phyloP scores from a whole-genome alignment of 2,329 filamentous ascomycete species.

The Escovopsis weberi region DNA sequence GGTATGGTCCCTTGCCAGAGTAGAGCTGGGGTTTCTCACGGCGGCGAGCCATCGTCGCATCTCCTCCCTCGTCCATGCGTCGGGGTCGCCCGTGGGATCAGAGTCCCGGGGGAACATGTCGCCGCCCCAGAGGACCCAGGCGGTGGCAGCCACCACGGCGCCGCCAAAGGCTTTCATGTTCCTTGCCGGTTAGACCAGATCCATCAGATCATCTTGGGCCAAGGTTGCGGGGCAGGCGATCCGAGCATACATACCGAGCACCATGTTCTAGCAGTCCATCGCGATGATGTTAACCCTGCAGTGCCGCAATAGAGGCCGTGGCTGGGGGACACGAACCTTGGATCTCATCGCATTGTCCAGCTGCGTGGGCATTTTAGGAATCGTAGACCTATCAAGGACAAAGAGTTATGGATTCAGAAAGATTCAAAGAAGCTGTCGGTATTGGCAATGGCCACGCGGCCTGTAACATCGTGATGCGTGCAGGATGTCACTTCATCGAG shows the following conservation, averaged over 20 bases:
- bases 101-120: conserved; percentile 64
- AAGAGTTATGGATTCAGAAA: not conserved
- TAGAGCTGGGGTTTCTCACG: conserved; percentile 36
- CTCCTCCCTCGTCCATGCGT: conserved; percentile 65
- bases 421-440: too few species aligned
- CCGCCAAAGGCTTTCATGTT: conserved; percentile 55
- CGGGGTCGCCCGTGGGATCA: conserved; percentile 64
- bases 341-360: conserved; percentile 56
- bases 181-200: not conserved
- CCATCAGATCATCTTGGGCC: not conserved
- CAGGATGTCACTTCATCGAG: too few species aligned
- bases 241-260: conserved; percentile 49
- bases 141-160: conserved; percentile 65
- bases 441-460: too few species aligned
- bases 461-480: too few species aligned
- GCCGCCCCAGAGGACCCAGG: conserved; percentile 73
- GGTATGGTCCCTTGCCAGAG: too few species aligned
- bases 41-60: conserved; percentile 65
- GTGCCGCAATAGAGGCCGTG: not conserved
- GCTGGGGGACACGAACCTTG: conserved; percentile 34
- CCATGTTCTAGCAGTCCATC: conserved; percentile 40
- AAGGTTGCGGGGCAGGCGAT: too few species aligned
- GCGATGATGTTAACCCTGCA: not conserved
- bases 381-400: not conserved
- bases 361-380: conserved; percentile 47